Evolutionary conservation across 176 grass and related monocot species (phyloP).

Genomic region (Paspalum notatum): DNA sequence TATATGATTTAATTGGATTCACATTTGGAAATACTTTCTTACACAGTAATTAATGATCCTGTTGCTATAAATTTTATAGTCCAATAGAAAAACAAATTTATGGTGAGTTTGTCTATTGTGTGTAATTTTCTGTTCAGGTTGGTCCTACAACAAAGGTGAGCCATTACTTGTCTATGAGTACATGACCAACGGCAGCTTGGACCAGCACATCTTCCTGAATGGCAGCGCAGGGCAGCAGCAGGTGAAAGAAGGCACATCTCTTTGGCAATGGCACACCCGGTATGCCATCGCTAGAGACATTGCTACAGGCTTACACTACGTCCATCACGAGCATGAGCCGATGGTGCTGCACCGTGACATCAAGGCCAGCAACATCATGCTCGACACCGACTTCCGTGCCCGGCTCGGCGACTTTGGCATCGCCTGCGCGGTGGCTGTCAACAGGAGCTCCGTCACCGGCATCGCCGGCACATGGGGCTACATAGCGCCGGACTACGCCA

Average conservation of each 20-base stretch:
- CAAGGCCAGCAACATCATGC: slow-evolving; percentile 16
- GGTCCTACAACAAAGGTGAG: slow-evolving; percentile 23
- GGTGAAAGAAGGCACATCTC: not conserved
- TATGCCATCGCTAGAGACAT: not conserved
- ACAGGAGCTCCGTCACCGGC: not conserved
- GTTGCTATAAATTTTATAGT: too few relatives aligned
- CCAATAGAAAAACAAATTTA: too few relatives aligned
- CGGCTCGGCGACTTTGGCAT: not conserved
- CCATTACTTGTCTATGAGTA: slow-evolving; percentile 17
- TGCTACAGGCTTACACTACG: not conserved
- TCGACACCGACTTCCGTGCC: not conserved
- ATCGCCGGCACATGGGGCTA: not conserved
- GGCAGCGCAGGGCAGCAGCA: not conserved
- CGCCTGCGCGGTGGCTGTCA: not conserved
- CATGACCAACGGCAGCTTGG: slow-evolving; percentile 20
- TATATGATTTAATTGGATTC: too few relatives aligned
- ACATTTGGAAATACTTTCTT: too few relatives aligned
- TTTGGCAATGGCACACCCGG: not conserved
- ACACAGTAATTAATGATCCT: too few relatives aligned
- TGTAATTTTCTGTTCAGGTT: slow-evolving; percentile 4
- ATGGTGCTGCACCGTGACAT: slow-evolving; percentile 2
- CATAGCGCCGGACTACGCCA: not conserved
- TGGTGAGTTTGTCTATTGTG: too few relatives aligned
- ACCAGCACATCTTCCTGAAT: not conserved
- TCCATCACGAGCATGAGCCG: slow-evolving; percentile 7